Evolutionary conservation across 495 filamentous ascomycete genomes (phyloP).

Genomic region (Hypoxylon lienhwacheense): DNA sequence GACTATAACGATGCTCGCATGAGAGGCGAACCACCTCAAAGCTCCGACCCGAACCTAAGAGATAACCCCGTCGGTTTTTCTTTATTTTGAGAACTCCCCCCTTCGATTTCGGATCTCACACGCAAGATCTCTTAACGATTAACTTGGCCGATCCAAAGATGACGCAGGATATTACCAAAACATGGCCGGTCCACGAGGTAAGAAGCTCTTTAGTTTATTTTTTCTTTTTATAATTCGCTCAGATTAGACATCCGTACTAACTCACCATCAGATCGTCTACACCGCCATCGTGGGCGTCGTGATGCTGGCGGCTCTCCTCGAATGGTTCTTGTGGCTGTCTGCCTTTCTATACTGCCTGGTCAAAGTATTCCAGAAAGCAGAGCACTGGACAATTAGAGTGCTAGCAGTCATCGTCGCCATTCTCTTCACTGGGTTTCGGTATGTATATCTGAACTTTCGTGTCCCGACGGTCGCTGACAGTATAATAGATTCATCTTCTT

Average conservation of each 20-base stretch:
- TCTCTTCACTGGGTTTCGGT: slow-evolving; percentile 76
- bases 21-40: slow-evolving; percentile 13
- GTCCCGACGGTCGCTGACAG: slow-evolving; percentile 5
- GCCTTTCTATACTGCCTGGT: slow-evolving; percentile 90
- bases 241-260: neutral
- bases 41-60: slow-evolving; percentile 14
- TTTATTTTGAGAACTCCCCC: slow-evolving; percentile 2
- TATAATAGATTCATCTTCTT: slow-evolving; percentile 74
- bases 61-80: neutral
- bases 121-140: neutral
- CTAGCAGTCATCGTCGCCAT: slow-evolving; percentile 75
- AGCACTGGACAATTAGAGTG: slow-evolving; percentile 76
- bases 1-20: slow-evolving; percentile 21
- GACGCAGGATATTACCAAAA: slow-evolving; percentile 42
- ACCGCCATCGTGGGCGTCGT: slow-evolving; percentile 78
- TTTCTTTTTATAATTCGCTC: neutral
- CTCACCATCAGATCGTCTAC: slow-evolving; percentile 59
- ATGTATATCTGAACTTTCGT: slow-evolving; percentile 29
- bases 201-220: slow-evolving; percentile 29
- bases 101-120: neutral
- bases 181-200: slow-evolving; percentile 71
- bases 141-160: slow-evolving; percentile 37
- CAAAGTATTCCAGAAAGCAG: slow-evolving; percentile 89
- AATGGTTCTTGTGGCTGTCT: slow-evolving; percentile 93
- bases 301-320: slow-evolving; percentile 81